These are phyloP conservation scores for Flaveria robusta DNA, from an alignment of 129 eudicot species.

Conservation along the genomic window DNA sequence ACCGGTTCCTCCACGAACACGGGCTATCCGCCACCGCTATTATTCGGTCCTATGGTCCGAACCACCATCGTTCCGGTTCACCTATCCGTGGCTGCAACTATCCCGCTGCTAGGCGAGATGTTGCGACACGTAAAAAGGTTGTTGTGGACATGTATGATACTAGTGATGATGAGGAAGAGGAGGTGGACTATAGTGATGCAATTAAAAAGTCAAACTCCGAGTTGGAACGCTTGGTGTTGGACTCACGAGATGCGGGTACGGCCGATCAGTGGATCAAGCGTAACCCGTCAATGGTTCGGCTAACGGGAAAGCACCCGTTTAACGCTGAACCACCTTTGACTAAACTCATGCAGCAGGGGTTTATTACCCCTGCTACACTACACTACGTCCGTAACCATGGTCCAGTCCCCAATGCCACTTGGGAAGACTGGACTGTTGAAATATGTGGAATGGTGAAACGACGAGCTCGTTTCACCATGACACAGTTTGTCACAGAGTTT, in stretches of 20 bases:
- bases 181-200: slow-evolving; percentile 23
- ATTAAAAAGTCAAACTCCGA: slow-evolving; percentile 55
- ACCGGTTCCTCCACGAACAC: slow-evolving; percentile 58
- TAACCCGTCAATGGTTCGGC: slow-evolving; percentile 74
- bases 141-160: slow-evolving; percentile 21
- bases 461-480: slow-evolving; percentile 64
- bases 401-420: slow-evolving; percentile 60
- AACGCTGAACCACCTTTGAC: slow-evolving; percentile 83
- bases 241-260: slow-evolving; percentile 63
- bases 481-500: slow-evolving; percentile 57
- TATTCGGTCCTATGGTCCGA: slow-evolving; percentile 34
- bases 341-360: slow-evolving; percentile 94
- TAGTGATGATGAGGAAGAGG: slow-evolving; percentile 45
- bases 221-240: slow-evolving; percentile 57
- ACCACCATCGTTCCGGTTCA: slow-evolving; percentile 57
- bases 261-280: slow-evolving; percentile 85
- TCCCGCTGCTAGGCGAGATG: slow-evolving; percentile 26
- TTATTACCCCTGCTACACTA: slow-evolving; percentile 87
- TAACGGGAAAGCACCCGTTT: slow-evolving; percentile 94
- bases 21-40: slow-evolving; percentile 39
- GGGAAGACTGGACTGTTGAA: slow-evolving; percentile 86
- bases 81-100: slow-evolving; percentile 46
- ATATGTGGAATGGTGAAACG: slow-evolving; percentile 67
- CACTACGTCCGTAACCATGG: slow-evolving; percentile 98
- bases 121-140: slow-evolving; percentile 9